phyloP scores from a whole-genome alignment of 176 grass and related monocot species.

The Oryza australiensis region DNA sequence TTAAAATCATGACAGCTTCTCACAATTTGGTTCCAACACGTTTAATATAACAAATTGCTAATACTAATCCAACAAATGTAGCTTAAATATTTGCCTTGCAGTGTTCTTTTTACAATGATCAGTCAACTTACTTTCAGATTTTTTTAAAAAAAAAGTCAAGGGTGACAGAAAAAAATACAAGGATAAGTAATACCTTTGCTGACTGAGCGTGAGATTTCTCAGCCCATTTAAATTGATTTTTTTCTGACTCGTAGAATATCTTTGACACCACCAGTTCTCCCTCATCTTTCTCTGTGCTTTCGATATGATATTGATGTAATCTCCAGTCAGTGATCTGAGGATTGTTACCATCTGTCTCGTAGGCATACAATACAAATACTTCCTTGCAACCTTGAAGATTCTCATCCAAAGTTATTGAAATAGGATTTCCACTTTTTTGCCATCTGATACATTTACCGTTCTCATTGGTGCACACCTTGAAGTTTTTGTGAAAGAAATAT shows the following conservation, averaged over 20 bases:
- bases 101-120: background rate
- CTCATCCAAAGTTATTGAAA: slow-evolving; percentile 53
- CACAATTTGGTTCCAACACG: background rate
- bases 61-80: slow-evolving; percentile 6
- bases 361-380: slow-evolving; percentile 51
- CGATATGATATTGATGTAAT: slow-evolving; percentile 64
- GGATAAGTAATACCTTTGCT: slow-evolving; percentile 31
- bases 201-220: background rate
- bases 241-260: slow-evolving; percentile 45
- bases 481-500: slow-evolving; percentile 80
- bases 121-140: background rate
- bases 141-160: background rate
- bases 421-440: slow-evolving; percentile 47
- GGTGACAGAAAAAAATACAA: background rate
- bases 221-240: background rate
- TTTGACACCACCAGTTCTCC: slow-evolving; percentile 74
- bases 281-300: slow-evolving; percentile 37
- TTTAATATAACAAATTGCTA: background rate
- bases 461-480: slow-evolving; percentile 31
- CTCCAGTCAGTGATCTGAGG: slow-evolving; percentile 57
- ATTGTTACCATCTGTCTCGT: slow-evolving; percentile 21
- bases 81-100: slow-evolving; percentile 1
- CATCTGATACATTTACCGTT: slow-evolving; percentile 47
- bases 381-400: slow-evolving; percentile 58
- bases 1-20: background rate